phyloP scores from a whole-genome alignment of 108 stramenopile genomes.

The Fragilaria crotonensis region DNA sequence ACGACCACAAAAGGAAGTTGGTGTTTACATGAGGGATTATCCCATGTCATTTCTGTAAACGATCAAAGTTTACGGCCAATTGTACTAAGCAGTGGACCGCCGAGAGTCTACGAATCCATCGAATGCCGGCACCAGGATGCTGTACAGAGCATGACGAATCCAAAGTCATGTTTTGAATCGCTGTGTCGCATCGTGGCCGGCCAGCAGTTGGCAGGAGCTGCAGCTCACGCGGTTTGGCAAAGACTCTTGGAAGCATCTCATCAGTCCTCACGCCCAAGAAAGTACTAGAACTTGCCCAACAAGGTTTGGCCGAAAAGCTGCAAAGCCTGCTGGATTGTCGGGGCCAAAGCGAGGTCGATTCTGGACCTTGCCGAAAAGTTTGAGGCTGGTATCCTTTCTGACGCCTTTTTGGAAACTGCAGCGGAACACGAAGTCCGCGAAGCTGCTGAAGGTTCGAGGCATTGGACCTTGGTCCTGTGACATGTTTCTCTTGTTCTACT shows the following conservation, averaged over 20 bases:
- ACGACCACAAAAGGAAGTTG: conserved; percentile 2
- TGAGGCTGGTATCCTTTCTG: conserved; percentile 19
- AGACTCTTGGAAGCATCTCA: conserved; percentile 18
- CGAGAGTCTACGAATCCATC: not conserved
- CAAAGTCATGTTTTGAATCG: conserved; percentile 35
- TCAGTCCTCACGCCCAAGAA: conserved; percentile 18
- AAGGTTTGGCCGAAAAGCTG: conserved; percentile 22
- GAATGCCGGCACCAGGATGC: conserved; percentile 13
- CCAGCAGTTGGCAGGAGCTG: conserved; percentile 37
- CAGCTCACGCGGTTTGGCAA: conserved; percentile 30
- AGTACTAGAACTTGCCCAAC: conserved; percentile 12
- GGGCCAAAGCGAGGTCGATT: conserved; percentile 38
- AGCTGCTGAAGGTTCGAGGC: conserved; percentile 39
- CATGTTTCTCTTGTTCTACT: conserved; percentile 58
- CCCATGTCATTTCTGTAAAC: not conserved
- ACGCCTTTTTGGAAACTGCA: conserved; percentile 8
- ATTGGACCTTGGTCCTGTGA: conserved; percentile 61
- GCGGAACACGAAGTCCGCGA: conserved; percentile 17
- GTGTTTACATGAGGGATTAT: conserved; percentile 2
- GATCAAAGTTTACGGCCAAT: not conserved
- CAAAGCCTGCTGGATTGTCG: conserved; percentile 28
- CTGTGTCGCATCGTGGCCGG: conserved; percentile 48
- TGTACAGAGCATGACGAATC: conserved; percentile 8
- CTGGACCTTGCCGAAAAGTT: conserved; percentile 33
- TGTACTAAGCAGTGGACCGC: not conserved